Evolutionary conservation across 805 yeast genomes (phyloP), one percentile per base, ranked within the genome.

Genomic region (Sporopachydermia lactativora): DNA sequence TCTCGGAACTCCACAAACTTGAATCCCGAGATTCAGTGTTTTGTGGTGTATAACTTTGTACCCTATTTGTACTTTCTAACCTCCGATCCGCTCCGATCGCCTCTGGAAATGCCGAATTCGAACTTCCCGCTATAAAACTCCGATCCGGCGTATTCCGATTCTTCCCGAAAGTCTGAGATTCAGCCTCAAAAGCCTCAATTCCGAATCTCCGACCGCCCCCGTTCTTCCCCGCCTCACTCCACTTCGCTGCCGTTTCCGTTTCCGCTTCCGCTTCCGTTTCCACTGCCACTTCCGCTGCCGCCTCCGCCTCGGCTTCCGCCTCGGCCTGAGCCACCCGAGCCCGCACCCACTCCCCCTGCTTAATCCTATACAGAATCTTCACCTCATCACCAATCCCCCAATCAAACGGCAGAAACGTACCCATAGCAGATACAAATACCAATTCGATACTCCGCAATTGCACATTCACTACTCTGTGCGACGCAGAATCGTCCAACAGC

Each of bases 361-460:
- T 75, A 4, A 71, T 59, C 42, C 83, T 64, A 48, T 70, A 77
- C 38, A 71, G 57, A 11, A 74, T 63, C 49, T 73, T 74, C 51
- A 77, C 72, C 48, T 77, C 82, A 43, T 73, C 74, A 35, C 71
- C 62, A 3, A 76, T 71, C 3, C 83, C 83, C 67, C 76, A 74
- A 44, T 66, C 71, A 64, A 75, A 73, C 4, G 82, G 82, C 24
- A 74, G 53, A 49, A 71, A 74, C 47, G 67, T 57, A 5, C 64
- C 54, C 31, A 51, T 54, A 18, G 65, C 53, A 0, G 66, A 55
- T 0, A 67, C 64, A 42, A 59, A 67, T 4, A 66, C 49, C 34
- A 68, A 48, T 19, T 61, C 49, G 11, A 66, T 65, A 43, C 65
- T 62, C 42, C 60, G 59, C 35, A 75, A 59, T 44, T 67, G 71